Evolutionary conservation across 495 filamentous ascomycete species (phyloP), one percentile per base, ranked within the genome.

Genomic region (Hypoxylon trugodes): DNA sequence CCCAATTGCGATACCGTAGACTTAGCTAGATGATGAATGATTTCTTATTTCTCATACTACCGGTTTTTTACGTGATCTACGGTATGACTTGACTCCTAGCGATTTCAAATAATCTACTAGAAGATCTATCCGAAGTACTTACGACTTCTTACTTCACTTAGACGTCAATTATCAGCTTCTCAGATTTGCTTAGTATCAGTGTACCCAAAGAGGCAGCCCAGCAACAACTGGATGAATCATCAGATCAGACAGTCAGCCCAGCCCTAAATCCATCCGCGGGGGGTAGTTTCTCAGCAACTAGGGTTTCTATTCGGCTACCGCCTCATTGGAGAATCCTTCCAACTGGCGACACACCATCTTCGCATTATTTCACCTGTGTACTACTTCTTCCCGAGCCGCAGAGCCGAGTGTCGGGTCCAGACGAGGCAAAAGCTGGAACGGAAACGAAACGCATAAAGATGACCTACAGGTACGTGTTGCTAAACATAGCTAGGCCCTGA

Each of bases 371-470:
- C 13, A 30, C 40, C 32, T 12, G 13, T 7, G 33, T 40, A 19
- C 33, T 42, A 16, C 37, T 50, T n/a, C 4, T 12, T 36, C 32
- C 56, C 57, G 48, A 52, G 57, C 57, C 48, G 35, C 21, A 51
- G 28, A 16, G 36, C 36, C 50, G 43, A 50, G 50, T 62, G 33
- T 42, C n/a, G 21, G 41, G 28, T 28, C 1, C 24, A 12, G 6
- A n/a, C 37, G 24, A 28, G 28, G 2, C 24, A 3, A 15, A 32
- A 37, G 30, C 58, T 63, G 45, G 45, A 63, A 63, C 51, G 41
- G 53, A 58, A 65, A 54, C 61, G 61, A 65, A 65, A 65, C 54
- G 53, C 53, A 65, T 65, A 47, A 59, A 61, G 53, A 37, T 63
- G 43, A 51, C 46, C 13, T 51, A 36, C 45, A 40, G 12, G 36